Evolutionary conservation across 2,329 filamentous ascomycete genomes (phyloP).

Genomic region (Aspergillus quadrilineatus): DNA sequence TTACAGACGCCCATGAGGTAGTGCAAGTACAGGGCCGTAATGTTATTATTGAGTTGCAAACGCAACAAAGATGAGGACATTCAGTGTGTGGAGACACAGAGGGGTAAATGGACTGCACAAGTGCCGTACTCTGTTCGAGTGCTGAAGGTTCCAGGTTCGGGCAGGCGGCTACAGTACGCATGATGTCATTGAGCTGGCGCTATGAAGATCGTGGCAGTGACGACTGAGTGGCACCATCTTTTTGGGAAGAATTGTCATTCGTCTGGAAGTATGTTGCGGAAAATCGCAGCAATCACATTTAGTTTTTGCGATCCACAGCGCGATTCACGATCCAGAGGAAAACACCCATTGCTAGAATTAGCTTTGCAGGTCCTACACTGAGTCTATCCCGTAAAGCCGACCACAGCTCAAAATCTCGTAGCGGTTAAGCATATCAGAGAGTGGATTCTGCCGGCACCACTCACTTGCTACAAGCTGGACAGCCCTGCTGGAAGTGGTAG

Average conservation of each 20-base stretch:
- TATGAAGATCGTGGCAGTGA: neutral
- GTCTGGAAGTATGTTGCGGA: too few relatives aligned
- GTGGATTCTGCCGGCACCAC: constrained; percentile 9
- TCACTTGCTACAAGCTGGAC: too few relatives aligned
- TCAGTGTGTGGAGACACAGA: neutral
- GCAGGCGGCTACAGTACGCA: neutral
- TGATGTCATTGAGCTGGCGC: constrained; percentile 5
- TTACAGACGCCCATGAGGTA: neutral
- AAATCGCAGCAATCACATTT: too few relatives aligned
- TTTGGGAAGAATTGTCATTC: too few relatives aligned
- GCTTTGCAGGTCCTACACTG: neutral
- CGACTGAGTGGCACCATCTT: neutral
- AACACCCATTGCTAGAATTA: too few relatives aligned
- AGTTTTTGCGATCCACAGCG: too few relatives aligned
- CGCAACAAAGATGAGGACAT: neutral
- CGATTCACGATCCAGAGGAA: too few relatives aligned
- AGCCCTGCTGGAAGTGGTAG: too few relatives aligned
- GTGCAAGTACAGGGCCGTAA: neutral
- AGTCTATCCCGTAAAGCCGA: constrained; percentile 12
- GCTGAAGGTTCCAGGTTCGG: neutral
- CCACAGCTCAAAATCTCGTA: constrained; percentile 38
- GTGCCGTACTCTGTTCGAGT: too few relatives aligned
- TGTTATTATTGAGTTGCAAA: neutral
- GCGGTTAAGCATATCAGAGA: constrained; percentile 40
- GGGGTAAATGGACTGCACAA: neutral